Conservation (phyloP, 257 asterid species). For the Nicotiana obtusifolia region DNA sequence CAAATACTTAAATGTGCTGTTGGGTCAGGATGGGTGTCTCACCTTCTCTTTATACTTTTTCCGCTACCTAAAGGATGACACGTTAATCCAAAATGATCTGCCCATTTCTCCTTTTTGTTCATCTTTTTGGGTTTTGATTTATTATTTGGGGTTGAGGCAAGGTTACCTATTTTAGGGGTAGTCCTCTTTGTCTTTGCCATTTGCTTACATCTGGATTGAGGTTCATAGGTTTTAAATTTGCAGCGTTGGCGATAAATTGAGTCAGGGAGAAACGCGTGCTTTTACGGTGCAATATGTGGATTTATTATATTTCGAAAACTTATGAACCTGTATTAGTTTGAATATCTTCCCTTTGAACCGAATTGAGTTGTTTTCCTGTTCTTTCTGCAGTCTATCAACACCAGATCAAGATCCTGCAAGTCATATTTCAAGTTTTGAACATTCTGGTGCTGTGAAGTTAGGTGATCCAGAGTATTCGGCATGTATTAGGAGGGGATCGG, state of each 20-base stretch:
- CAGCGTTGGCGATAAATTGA: background rate
- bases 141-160: background rate
- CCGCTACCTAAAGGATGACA: background rate
- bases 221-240: background rate
- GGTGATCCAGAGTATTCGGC: conserved; percentile 26
- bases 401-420: conserved; percentile 18
- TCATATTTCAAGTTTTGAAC: conserved; percentile 16
- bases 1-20: background rate
- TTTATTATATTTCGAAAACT: background rate
- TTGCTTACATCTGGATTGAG: background rate
- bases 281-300: background rate
- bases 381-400: conserved; percentile 26
- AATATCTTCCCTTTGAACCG: background rate
- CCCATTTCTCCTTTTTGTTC: background rate
- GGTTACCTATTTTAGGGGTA: background rate
- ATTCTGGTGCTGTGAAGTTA: conserved; percentile 18
- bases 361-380: conserved; percentile 6
- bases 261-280: background rate
- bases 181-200: no score
- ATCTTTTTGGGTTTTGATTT: background rate
- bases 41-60: background rate
- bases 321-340: background rate
- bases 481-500: conserved; percentile 52
- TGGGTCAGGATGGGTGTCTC: background rate
- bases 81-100: background rate